Evolutionary conservation across 1,139 yeast species (phyloP).

Genomic region (Saccharomyces hybrid): DNA sequence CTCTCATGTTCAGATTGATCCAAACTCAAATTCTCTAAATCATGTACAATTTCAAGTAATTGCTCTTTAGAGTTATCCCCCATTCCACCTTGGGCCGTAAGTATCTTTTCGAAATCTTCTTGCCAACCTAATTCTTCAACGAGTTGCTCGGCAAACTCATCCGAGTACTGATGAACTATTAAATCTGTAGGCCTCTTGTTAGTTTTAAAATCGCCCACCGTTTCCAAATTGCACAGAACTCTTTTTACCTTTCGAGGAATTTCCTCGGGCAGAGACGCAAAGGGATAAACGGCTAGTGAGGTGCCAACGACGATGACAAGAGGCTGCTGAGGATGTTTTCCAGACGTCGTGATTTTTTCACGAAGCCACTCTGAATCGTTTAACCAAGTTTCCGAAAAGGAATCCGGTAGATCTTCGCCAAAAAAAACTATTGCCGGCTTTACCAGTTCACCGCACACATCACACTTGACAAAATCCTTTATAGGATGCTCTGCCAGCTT

Average conservation of each 20-base stretch:
- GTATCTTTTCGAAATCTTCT: constrained; percentile 39
- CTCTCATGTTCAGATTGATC: not conserved
- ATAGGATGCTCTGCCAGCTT: constrained; percentile 30
- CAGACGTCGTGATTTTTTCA: constrained; percentile 3
- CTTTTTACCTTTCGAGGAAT: constrained; percentile 44
- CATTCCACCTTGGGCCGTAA: constrained; percentile 16
- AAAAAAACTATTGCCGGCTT: constrained; percentile 92
- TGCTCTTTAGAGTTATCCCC: constrained; percentile 15
- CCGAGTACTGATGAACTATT: constrained; percentile 55
- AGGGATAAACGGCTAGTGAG: constrained; percentile 80
- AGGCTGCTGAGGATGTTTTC: constrained; percentile 38
- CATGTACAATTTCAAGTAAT: constrained; percentile 14
- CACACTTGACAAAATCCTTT: constrained; percentile 49
- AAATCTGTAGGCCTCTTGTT: constrained; percentile 52
- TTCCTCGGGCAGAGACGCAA: constrained; percentile 73
- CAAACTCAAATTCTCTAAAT: constrained; percentile 10
- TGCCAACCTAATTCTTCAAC: constrained; percentile 59
- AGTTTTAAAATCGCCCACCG: constrained; percentile 61
- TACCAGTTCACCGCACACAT: constrained; percentile 52
- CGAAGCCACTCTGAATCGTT: constrained; percentile 38
- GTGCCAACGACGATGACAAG: constrained; percentile 88
- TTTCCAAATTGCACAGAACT: constrained; percentile 63
- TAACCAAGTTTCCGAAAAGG: constrained; percentile 63
- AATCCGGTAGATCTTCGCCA: constrained; percentile 73
- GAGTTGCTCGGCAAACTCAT: constrained; percentile 47